Base-by-base conservation (phyloP, 1,284 basidiomycete genomes). In the Marasmius tenuissimus region DNA sequence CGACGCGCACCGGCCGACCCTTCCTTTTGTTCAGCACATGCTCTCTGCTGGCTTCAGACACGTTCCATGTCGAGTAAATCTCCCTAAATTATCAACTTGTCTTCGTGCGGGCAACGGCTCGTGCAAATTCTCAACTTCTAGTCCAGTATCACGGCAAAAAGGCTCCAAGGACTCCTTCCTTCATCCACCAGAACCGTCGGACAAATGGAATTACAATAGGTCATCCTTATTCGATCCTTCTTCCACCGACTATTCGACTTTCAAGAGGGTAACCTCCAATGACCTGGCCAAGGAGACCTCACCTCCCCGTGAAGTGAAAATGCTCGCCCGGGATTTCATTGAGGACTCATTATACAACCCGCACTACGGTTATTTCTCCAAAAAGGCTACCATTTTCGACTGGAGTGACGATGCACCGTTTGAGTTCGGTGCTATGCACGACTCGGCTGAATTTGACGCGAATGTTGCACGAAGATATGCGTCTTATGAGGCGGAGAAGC, bases 331-430 rank as follows among this genome's bases (percentile, higher is more conserved):
- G 63, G 97, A 99, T 78, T 99, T 94, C 73, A 96, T 99, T 67
- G 94, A 98, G 71, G 97, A 99, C 73, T 91, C 92, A 18, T 77
- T 99, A 49, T 99, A 99, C 79, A 98, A 99, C 71, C 96, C 96
- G 2, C 78, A 95, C 72, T 99, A 99, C 71, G 97, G 97, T 42
- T 99, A 99, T 78, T 99, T 99, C 73, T 89, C 93, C 27, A 91
- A 92, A 68, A 91, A 95, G 71, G 96, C 92, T 1, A 91, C 88
- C 52, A 97, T 97, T 67, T 93, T 97, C 75, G 84, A 88, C 49
- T 78, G 89, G 3, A 81, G 87, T n/a, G n/a, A n/a, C 14, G 85
- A 88, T 33, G 78, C 83, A 38, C 73, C 80, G 3, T 90, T 97
- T 67, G 81, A 95, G 66, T 98, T 98, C 71, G 68, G 74, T 14